These are phyloP conservation scores for Suillus weaverae DNA, from an alignment of 768 basidiomycete genomes.

Conservation along the genomic window DNA sequence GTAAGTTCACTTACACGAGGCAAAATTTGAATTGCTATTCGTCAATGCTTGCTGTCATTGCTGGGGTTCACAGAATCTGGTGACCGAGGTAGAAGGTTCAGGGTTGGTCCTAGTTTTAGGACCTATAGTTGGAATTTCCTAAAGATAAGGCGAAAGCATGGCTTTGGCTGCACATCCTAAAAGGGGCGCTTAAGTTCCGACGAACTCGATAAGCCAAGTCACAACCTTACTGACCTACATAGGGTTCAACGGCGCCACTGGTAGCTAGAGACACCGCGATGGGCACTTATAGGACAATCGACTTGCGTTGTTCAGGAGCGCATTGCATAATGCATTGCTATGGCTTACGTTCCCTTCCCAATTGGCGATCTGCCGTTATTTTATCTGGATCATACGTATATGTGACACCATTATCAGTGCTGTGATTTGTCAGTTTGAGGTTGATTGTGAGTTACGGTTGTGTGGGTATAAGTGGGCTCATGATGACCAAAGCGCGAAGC, in stretches of 20 bases:
- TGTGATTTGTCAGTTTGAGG: not conserved
- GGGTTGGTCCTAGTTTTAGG: not conserved
- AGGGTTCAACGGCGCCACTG: conserved; percentile 4
- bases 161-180: conserved; percentile 9
- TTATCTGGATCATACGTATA: conserved; percentile 2
- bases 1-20: not conserved
- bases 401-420: not conserved
- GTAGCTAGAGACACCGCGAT: not conserved
- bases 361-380: not conserved
- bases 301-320: not conserved
- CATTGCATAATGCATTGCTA: not conserved
- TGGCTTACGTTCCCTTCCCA: not conserved
- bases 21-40: not conserved
- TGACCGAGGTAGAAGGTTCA: conserved; percentile 6
- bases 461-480: conserved; percentile 3
- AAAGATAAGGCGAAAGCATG: conserved; percentile 6
- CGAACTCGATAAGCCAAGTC: conserved; percentile 17
- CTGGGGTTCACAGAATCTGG: not conserved
- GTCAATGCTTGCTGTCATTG: not conserved
- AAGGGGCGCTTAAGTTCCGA: conserved; percentile 37
- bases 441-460: conserved; percentile 2
- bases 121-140: not conserved
- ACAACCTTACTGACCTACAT: conserved; percentile 5
- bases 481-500: not conserved
- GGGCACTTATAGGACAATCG: not conserved